Percentiles rank a stretch among this genome's conserved stretches.
Conservation (phyloP, 352 stramenopile species). For the Phytophthora pistaciae region DNA sequence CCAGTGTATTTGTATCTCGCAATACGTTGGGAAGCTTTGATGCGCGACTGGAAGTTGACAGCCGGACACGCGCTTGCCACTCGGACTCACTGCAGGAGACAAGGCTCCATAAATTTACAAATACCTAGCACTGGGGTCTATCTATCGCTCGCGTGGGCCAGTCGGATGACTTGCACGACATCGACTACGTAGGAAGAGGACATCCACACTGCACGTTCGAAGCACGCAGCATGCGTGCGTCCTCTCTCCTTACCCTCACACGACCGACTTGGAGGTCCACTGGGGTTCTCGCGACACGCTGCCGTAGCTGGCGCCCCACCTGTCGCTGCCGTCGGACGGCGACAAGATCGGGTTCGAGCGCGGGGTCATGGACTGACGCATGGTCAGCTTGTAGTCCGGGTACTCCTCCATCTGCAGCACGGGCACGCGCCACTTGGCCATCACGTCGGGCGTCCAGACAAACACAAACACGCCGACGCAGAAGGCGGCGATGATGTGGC, state of each 20-base stretch:
- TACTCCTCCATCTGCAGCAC: constrained; percentile 82
- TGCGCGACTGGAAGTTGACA: constrained; percentile 15
- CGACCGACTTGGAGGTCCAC: constrained; percentile 37
- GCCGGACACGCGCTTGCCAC: constrained; percentile 24
- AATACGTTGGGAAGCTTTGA: constrained; percentile 19
- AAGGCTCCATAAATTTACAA: constrained; percentile 34
- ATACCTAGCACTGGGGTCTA: constrained; percentile 26
- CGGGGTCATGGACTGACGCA: constrained; percentile 80
- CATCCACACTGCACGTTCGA: constrained; percentile 25
- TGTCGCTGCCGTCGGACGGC: constrained; percentile 28
- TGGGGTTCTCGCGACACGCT: constrained; percentile 44
- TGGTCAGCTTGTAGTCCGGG: constrained; percentile 78
- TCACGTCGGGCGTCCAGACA: constrained; percentile 83
- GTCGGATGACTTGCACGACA: background rate
- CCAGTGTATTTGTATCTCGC: constrained; percentile 8
- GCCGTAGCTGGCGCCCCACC: constrained; percentile 45
- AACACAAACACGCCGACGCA: constrained; percentile 87
- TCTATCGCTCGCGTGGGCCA: constrained; percentile 3
- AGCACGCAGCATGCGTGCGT: constrained; percentile 15
- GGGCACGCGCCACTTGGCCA: constrained; percentile 77
- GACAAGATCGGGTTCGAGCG: constrained; percentile 64
- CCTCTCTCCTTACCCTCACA: constrained; percentile 30
- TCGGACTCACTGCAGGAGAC: constrained; percentile 3
- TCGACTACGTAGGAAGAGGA: background rate
- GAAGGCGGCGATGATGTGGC: constrained; percentile 84